These are phyloP conservation scores for Cicer arietinum DNA, from an alignment of 306 rosid genomes.

Conservation along the genomic window DNA sequence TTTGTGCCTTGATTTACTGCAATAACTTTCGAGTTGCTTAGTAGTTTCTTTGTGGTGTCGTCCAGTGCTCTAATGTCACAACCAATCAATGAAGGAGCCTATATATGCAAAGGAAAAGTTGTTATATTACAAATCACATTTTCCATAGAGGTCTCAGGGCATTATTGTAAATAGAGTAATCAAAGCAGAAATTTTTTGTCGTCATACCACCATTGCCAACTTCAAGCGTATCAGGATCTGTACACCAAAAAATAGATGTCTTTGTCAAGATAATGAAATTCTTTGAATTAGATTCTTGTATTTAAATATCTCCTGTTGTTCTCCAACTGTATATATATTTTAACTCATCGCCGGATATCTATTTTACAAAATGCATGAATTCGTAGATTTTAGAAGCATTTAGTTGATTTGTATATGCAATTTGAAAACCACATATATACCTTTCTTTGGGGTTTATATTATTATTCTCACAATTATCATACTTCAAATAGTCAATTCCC, in stretches of 20 bases:
- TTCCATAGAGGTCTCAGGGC: not conserved
- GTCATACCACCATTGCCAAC: too few relatives aligned
- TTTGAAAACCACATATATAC: conserved; percentile 38
- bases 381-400: not conserved
- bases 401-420: not conserved
- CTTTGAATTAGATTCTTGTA: conserved; percentile 25
- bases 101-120: not conserved
- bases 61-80: conserved; percentile 73
- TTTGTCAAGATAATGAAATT: conserved; percentile 25
- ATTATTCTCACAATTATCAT: conserved; percentile 69
- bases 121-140: not conserved
- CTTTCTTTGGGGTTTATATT: conserved; percentile 65
- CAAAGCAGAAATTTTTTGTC: conserved; percentile 11
- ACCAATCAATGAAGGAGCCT: conserved; percentile 68
- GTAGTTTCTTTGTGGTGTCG: conserved; percentile 51
- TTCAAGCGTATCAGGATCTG: too few relatives aligned
- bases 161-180: conserved; percentile 25
- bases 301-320: not conserved
- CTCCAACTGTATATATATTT: not conserved
- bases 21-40: conserved; percentile 72
- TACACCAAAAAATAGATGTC: too few relatives aligned
- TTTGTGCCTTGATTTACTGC: conserved; percentile 76
- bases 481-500: conserved; percentile 84
- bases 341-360: conserved; percentile 75
- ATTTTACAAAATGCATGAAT: conserved; percentile 25